Conservation (phyloP, 2,329 filamentous ascomycete species). For the Thermothelomyces thermophilus region DNA sequence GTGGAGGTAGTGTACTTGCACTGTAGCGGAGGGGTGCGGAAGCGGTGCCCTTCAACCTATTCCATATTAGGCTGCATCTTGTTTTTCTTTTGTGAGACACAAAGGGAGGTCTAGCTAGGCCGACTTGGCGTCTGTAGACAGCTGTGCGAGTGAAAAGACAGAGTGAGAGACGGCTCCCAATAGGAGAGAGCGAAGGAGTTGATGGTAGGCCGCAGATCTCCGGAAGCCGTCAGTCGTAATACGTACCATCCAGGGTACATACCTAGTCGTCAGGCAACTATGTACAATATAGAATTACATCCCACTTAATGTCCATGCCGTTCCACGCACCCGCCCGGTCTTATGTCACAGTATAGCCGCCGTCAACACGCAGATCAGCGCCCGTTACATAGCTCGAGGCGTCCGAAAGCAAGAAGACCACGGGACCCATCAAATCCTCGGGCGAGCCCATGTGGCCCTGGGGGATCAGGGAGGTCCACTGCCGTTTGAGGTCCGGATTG, state of each 20-base stretch:
- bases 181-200: no score
- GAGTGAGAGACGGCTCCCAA: no score
- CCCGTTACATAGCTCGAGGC: slow-evolving; percentile 66
- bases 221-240: no score
- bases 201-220: no score
- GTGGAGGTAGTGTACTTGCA: no score
- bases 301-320: no score
- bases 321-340: no score
- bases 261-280: no score
- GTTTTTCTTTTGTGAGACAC: neutral
- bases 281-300: no score
- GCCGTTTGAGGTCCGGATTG: slow-evolving; percentile 79
- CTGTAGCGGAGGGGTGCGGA: neutral
- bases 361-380: slow-evolving; percentile 74
- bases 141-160: no score
- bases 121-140: no score
- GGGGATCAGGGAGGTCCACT: slow-evolving; percentile 90
- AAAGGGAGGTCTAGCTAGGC: neutral
- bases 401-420: slow-evolving; percentile 78
- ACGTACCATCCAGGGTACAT: no score
- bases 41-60: neutral
- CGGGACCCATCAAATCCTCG: slow-evolving; percentile 87
- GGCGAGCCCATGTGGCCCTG: slow-evolving; percentile 90
- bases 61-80: neutral
- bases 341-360: slow-evolving; percentile 77